A percentile compares a stretch with the other conserved stretches of the same genome.
Evolutionary conservation across 1,284 basidiomycete genomes (phyloP).

Genomic region (Austroboletus niveus): DNA sequence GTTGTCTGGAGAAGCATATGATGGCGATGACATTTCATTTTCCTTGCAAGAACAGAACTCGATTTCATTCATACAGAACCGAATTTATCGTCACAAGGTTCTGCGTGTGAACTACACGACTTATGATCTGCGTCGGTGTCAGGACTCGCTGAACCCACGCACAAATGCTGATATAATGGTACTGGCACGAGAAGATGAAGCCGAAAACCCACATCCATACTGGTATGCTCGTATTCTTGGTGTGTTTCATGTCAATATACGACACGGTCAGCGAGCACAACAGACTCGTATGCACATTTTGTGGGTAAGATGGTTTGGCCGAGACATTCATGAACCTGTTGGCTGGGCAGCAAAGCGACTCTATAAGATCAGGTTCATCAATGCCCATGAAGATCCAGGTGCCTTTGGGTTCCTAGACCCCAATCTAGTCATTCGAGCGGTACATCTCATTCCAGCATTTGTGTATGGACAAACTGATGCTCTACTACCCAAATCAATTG

Average conservation of each 20-base stretch:
- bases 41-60: too few relatives aligned
- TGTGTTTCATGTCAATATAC: constrained; percentile 34
- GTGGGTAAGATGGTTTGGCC: background rate
- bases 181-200: too few relatives aligned
- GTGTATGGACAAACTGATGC: background rate
- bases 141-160: too few relatives aligned
- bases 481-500: background rate
- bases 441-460: background rate
- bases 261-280: background rate
- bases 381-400: background rate
- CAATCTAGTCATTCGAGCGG: background rate
- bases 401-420: background rate
- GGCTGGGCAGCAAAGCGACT: background rate
- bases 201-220: too few relatives aligned
- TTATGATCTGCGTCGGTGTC: too few relatives aligned
- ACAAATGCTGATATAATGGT: too few relatives aligned
- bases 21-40: too few relatives aligned
- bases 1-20: too few relatives aligned
- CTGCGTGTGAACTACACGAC: too few relatives aligned
- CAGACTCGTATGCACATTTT: background rate
- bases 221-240: constrained; percentile 22
- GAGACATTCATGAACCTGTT: background rate
- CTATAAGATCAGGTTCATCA: background rate
- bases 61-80: too few relatives aligned
- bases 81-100: too few relatives aligned